Evolutionary conservation across 495 filamentous ascomycete genomes (phyloP).

Genomic region (Daldinia decipiens): DNA sequence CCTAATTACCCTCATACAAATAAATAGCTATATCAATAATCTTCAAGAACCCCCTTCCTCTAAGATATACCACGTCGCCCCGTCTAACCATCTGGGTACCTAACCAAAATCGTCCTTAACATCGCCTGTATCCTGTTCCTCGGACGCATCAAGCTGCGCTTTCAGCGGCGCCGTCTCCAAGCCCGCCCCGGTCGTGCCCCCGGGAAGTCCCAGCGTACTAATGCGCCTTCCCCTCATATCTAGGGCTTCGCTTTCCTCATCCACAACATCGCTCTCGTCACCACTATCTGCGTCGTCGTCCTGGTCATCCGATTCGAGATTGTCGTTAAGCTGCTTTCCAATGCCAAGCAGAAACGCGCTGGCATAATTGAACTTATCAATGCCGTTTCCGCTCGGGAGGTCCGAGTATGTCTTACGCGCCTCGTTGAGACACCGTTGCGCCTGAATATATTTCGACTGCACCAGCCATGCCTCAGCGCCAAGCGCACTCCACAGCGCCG

Average conservation of each 20-base stretch:
- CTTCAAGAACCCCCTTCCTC: neutral
- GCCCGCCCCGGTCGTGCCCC: conserved; percentile 43
- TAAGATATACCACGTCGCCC: conserved; percentile 8
- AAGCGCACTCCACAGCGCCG: conserved; percentile 88
- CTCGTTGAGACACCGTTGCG: conserved; percentile 75
- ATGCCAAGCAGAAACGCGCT: conserved; percentile 73
- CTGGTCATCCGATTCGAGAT: conserved; percentile 53
- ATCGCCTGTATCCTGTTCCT: conserved; percentile 37
- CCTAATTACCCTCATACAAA: conserved; percentile 18
- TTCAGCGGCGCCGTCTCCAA: conserved; percentile 62
- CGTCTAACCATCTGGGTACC: conserved; percentile 2
- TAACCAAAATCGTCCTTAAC: conserved; percentile 42
- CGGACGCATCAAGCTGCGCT: conserved; percentile 33
- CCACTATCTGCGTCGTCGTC: conserved; percentile 46
- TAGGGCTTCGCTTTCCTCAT: conserved; percentile 71
- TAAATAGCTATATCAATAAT: neutral
- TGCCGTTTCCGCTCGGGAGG: conserved; percentile 64
- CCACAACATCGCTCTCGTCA: conserved; percentile 58
- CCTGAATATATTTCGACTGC: conserved; percentile 73
- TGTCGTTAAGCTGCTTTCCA: conserved; percentile 66
- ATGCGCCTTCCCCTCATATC: conserved; percentile 52
- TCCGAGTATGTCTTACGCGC: conserved; percentile 74
- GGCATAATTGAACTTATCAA: conserved; percentile 64
- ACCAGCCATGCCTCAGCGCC: conserved; percentile 84
- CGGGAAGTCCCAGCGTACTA: conserved; percentile 55